phyloP scores from a whole-genome alignment of 2,329 filamentous ascomycete genomes.

The Aspergillus floridensis region DNA sequence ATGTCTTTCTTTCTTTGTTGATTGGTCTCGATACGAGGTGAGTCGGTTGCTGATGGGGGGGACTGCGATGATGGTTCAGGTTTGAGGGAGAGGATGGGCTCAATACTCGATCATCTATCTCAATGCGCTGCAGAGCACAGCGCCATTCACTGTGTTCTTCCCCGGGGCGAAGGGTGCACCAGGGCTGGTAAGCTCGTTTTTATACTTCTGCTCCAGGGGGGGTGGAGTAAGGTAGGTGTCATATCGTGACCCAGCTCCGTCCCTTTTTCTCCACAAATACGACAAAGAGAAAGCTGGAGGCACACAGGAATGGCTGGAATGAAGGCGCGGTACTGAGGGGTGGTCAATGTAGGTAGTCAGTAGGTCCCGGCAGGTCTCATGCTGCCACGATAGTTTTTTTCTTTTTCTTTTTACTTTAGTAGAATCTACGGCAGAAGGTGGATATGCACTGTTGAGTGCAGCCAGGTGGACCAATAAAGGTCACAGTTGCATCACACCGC shows the following conservation, averaged over 20 bases:
- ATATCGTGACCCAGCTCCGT: background rate
- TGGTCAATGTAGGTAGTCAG: background rate
- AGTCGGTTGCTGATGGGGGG: no score
- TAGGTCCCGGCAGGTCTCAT: background rate
- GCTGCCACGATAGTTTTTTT: background rate
- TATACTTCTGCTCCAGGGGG: background rate
- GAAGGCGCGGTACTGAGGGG: background rate
- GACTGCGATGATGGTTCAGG: background rate
- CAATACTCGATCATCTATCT: background rate
- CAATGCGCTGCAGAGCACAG: background rate
- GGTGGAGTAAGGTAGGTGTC: background rate
- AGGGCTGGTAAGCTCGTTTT: background rate
- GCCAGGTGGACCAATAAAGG: slow-evolving; percentile 4
- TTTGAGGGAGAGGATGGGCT: background rate
- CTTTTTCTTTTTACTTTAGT: background rate
- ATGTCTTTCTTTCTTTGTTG: background rate
- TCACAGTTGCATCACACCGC: slow-evolving; percentile 16
- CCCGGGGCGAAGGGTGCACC: no score
- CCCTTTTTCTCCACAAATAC: background rate
- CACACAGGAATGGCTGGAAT: background rate
- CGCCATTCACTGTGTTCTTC: background rate
- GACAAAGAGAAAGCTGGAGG: background rate
- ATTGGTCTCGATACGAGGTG: background rate
- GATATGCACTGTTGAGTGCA: background rate
- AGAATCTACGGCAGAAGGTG: no score